Base-by-base conservation (phyloP, 176 grass and related monocot species). In the Miscanthus lutarioriparius region DNA sequence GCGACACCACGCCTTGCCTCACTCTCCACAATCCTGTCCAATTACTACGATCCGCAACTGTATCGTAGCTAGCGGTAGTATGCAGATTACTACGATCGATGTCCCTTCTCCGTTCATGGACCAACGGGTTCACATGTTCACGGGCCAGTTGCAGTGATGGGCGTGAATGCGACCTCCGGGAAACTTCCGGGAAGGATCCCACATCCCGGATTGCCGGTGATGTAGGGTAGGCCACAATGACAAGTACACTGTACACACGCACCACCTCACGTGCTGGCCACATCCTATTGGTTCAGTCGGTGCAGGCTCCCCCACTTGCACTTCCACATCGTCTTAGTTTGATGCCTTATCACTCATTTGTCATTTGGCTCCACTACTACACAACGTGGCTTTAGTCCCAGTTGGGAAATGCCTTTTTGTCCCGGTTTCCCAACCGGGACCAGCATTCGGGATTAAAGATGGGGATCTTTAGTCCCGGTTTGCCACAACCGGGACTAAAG, bases 101-200 rank as follows among this genome's bases (percentile, higher is more conserved):
- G 51, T 20, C 49, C 49, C 7, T 22, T n/a, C n/a, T 10, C 30
- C 32, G 8, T 62, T 76, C 10, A 10, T 38, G 33, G 6, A 14
- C 67, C 44, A 35, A 28, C 4, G 23, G 71, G n/a, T 53, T 53
- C 48, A 19, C 48, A 19, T 17, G 44, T 5, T 48, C 48, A 65
- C 43, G 32, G 47, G 25, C 39, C 48, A 49, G 26, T 9, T 25
- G 4, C 72, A 74, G 25, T 27, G 4, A 47, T 3, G 9, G 16
- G 22, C 13, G 1, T 28, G 80, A 91, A 3, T 6, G 82, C 16
- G 38, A 80, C 48, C 63, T 75, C 49, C 0, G 61, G 44, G 92
- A 94, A 94, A 7, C 19, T 94, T 94, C 89, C 75, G 13, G 11
- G 83, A 89, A 91, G 36, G 48, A 76, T 67, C 88, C 27, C 25